Base-by-base conservation (phyloP, 257 asterid species). In the Nicotiana knightiana region DNA sequence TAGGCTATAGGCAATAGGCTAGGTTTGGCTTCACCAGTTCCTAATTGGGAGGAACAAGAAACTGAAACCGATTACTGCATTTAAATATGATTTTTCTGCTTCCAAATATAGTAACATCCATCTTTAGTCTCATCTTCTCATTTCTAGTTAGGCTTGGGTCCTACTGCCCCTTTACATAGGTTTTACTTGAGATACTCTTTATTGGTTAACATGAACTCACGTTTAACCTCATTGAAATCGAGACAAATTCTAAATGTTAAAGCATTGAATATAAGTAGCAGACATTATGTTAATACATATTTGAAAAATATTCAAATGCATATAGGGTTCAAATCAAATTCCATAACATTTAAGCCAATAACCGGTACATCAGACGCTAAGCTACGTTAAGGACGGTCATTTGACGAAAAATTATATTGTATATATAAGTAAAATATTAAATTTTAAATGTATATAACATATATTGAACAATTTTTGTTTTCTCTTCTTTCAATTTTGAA, bases 31-130 rank as follows among this genome's bases (percentile, higher is more conserved):
- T 35, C 28, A 67, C 11, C 10, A 77, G 82, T 83, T 84, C 80
- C 85, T 17, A 76, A 26, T 8, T 57, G 33, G 55, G 66, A 75
- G 87, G 84, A 84, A 76, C 82, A 57, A 35, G 59, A 18, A 53
- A 81, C 61, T 55, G 30, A 63, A 55, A 24, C 33, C 35, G 30
- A 35, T 37, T 53, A 55, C 82, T 7, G 21, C 43, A 65, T 57
- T 48, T 81, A 58, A 58, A 48, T 58, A 30, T 73, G 55, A 13
- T 80, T 39, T 54, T 76, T 28, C 30, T 28, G 30, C 30, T 83
- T 46, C 48, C 81, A 80, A 51, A 57, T 58, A 68, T 32, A 73
- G 55, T 30, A 55, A 81, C 35, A 26, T 73, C 28, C 11, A 73
- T 24, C 78, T 48, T 46, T 71, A 73, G 62, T 43, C 79, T 24